phyloP scores from a whole-genome alignment of 23 red algal species.

The Pyropia yezoensis region DNA sequence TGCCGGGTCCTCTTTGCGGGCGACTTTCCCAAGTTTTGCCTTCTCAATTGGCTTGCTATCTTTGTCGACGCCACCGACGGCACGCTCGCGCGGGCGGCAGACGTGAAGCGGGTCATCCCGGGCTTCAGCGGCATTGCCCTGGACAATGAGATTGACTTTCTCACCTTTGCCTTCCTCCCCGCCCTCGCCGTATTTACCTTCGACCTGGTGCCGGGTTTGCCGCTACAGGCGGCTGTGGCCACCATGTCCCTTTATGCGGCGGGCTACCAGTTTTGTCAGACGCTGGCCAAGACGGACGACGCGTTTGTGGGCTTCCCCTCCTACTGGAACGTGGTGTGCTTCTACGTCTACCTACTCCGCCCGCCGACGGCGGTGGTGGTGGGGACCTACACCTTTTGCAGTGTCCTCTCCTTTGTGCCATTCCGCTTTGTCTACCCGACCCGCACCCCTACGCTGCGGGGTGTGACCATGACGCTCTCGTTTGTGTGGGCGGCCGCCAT shows the following conservation, averaged over 20 bases:
- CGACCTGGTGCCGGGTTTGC: conserved; percentile 5
- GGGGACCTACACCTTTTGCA: conserved; percentile 8
- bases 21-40: conserved; percentile 34
- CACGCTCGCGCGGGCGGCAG: conserved; percentile 46
- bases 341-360: conserved; percentile 26
- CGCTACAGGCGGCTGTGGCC: conserved; percentile 7
- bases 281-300: conserved; percentile 43
- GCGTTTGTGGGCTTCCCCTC: conserved; percentile 62
- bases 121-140: conserved; percentile 44
- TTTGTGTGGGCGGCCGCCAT: conserved; percentile 41
- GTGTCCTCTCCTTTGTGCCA: conserved; percentile 42
- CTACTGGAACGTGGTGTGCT: conserved; percentile 61
- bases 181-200: conserved; percentile 31
- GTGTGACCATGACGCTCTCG: conserved; percentile 11
- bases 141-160: conserved; percentile 59
- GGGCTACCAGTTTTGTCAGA: conserved; percentile 62
- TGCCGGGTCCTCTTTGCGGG: conserved; percentile 12
- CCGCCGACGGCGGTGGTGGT: conserved; percentile 12
- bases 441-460: conserved; percentile 6
- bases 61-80: conserved; percentile 68
- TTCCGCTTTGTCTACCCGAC: conserved; percentile 60
- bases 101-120: conserved; percentile 52
- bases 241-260: conserved; percentile 17
- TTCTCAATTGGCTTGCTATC: conserved; percentile 51
- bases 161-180: conserved; percentile 45